Evolutionary conservation across 2,329 filamentous ascomycete genomes (phyloP), one percentile per base, ranked within the genome.

Genomic region (Diaporthe ampelina): DNA sequence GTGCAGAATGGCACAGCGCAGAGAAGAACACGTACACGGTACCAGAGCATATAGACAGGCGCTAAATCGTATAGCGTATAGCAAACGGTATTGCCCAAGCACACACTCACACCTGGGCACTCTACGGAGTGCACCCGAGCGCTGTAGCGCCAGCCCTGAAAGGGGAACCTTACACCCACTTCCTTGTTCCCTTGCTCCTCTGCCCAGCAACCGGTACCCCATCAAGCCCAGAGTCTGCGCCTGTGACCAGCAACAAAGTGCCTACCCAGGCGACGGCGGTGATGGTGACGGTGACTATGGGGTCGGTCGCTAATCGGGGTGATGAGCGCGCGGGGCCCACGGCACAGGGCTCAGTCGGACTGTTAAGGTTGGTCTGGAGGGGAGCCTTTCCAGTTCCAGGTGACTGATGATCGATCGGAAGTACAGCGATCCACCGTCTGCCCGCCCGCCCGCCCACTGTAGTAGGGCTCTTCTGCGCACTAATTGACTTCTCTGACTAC

Each of bases 331-430:
- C 35, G 35, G 48, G 63, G 63, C 45, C 63, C 48, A 67, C 61
- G 61, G 61, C n/a, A 68, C 63, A 26, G 29, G 32, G 63, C 63
- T 52, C 7, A 52, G 29, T n/a, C 24, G 61, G 61, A 29, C 29
- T n/a, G 63, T 67, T 19, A 54, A 68, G 63, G 48, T 54, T 40
- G 63, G 45, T 26, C 52, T 52, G 32, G 48, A 48, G 63, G 63
- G 63, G 11, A 35, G 29, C 17, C 37, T n/a, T 67, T 50, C 61
- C 61, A 67, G 21, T 67, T 50, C 61, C 61, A 67, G 45, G 43
- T 54, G 63, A 40, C 32, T 68, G 63, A 54, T 68, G 63, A 68
- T 68, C 63, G 63, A 68, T 68, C 63, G 48, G 63, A 54, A 68
- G 63, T 40, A 21, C 13, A 68, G 63, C 63, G 63, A 68, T 68